Evolutionary conservation across 139 green algal species (phyloP), one percentile per base, ranked within the genome.

Genomic region (Closterium sp.): DNA sequence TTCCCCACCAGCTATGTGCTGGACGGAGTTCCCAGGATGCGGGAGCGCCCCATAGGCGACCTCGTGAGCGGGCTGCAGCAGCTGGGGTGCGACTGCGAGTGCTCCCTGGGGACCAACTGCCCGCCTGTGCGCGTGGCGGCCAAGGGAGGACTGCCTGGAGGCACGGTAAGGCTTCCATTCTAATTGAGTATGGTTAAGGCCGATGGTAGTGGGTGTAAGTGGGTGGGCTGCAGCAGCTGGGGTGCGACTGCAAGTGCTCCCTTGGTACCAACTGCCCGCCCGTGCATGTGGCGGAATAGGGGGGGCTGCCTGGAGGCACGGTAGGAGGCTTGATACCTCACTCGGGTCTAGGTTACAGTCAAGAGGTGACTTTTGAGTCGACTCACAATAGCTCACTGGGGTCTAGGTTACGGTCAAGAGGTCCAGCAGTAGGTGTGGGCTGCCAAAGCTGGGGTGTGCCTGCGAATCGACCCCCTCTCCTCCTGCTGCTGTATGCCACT

Each of bases 251-350:
- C 10, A 93, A 95, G 69, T 99, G 98, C 95, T 98, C 95, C 7
- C 66, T 98, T 81, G 98, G 98, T 55, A 99, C 97, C 7, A 98
- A 97, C 35, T 99, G 98, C 95, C 98, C 98, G 10, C 98, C 98
- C n/a, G 98, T 99, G 32, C 88, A 23, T 23, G 83, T 86, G 6
- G 83, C 83, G 3, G 97, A 97, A 0, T 87, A 88, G n/a, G 76
- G 94, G 4, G 98, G 98, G 23, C 94, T 99, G 88, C 96, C 96
- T 30, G 95, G 96, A 10, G 98, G 98, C 87, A 97, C 94, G 90
- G 96, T 98, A 84, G 34, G 91, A n/a, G n/a, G n/a, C n/a, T n/a
- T n/a, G n/a, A n/a, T n/a, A n/a, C n/a, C n/a, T n/a, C n/a, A n/a
- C n/a, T n/a, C n/a, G n/a, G n/a, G n/a, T n/a, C n/a, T n/a, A n/a